A percentile compares a stretch with the other conserved stretches of the same genome.
phyloP scores from a whole-genome alignment of 2,329 filamentous ascomycete genomes.

The Penicillium sp. region DNA sequence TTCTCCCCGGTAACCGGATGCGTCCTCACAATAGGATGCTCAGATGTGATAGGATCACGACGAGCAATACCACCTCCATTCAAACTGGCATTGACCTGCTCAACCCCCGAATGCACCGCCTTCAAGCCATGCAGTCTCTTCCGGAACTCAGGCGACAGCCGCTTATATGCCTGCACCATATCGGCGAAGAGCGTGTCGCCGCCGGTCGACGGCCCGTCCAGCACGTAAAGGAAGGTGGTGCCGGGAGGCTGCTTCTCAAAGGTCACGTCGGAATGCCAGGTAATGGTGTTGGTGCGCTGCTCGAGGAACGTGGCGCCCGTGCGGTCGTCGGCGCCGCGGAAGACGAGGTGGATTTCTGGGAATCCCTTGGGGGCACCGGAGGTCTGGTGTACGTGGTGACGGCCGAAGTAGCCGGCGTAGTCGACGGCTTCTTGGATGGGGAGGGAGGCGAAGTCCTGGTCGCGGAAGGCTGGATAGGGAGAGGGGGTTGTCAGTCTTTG shows the following conservation, averaged over 20 bases:
- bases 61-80: slow-evolving; percentile 69
- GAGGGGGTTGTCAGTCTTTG: background rate
- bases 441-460: slow-evolving; percentile 71
- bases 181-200: slow-evolving; percentile 86
- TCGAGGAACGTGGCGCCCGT: slow-evolving; percentile 64
- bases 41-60: slow-evolving; percentile 71
- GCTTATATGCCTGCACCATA: slow-evolving; percentile 75
- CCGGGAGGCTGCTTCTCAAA: slow-evolving; percentile 88
- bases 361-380: slow-evolving; percentile 72
- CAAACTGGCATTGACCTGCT: slow-evolving; percentile 74
- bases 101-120: slow-evolving; percentile 77
- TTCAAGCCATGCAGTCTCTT: slow-evolving; percentile 77
- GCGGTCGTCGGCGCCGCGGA: slow-evolving; percentile 68
- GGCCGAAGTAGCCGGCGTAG: slow-evolving; percentile 74
- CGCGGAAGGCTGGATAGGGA: slow-evolving; percentile 60
- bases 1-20: slow-evolving; percentile 84
- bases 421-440: slow-evolving; percentile 70
- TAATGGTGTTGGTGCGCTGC: slow-evolving; percentile 74
- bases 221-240: slow-evolving; percentile 83
- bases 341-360: slow-evolving; percentile 77
- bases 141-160: slow-evolving; percentile 76
- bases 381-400: slow-evolving; percentile 79
- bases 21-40: slow-evolving; percentile 77
- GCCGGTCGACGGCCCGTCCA: slow-evolving; percentile 78
- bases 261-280: slow-evolving; percentile 87